Conservation (phyloP, 2,329 filamentous ascomycete genomes). For the Fusarium brachygibbosum region DNA sequence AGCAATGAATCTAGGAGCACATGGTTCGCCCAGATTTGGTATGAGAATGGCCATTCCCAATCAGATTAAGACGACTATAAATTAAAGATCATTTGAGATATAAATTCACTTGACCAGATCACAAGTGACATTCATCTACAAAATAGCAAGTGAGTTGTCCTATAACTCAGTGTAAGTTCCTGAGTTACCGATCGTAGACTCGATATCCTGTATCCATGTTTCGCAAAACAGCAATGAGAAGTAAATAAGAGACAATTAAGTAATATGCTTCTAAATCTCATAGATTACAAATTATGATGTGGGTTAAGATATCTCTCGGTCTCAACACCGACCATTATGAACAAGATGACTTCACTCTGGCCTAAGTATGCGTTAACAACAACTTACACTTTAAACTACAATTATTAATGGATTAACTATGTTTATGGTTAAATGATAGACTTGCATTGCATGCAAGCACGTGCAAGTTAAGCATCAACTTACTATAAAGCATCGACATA, state of each 20-base stretch:
- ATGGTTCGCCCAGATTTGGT: not conserved
- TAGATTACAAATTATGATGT: too few species aligned
- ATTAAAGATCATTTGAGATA: not conserved
- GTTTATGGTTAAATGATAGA: not conserved
- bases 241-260: too few species aligned
- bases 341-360: too few species aligned
- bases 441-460: not conserved
- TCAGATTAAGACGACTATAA: too few species aligned
- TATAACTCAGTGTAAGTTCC: not conserved
- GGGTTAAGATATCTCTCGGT: too few species aligned
- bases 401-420: not conserved
- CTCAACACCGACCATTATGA: rapidly evolving
- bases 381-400: not conserved
- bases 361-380: not conserved
- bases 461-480: not conserved
- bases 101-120: rapidly evolving
- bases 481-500: not conserved
- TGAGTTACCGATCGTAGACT: too few species aligned
- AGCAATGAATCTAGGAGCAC: rapidly evolving
- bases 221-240: not conserved
- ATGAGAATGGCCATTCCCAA: too few species aligned
- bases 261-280: too few species aligned
- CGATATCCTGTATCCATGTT: not conserved
- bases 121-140: not conserved
- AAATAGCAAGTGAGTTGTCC: not conserved